Conservation (phyloP, 805 yeast species). For the Teunomyces atbi region DNA sequence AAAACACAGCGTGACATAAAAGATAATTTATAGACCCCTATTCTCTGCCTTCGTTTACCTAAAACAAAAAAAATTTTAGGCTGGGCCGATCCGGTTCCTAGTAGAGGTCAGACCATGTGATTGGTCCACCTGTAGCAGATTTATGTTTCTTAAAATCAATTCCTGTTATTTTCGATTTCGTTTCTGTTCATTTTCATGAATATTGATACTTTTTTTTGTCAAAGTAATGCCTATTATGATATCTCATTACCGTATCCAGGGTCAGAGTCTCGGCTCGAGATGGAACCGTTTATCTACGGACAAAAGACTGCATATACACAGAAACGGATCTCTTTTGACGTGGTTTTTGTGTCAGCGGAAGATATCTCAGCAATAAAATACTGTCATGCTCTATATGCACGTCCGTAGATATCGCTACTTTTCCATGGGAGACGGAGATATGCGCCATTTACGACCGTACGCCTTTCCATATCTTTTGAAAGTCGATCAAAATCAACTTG, state of each 20-base stretch:
- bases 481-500: too few species aligned
- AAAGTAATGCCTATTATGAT: too few species aligned
- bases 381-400: not conserved
- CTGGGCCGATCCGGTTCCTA: not conserved
- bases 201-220: too few species aligned
- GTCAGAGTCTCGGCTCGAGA: not conserved
- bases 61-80: not conserved
- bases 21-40: not conserved
- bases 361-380: not conserved
- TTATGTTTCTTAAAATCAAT: not conserved
- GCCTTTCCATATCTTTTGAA: too few species aligned
- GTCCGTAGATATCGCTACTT: not conserved
- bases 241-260: too few species aligned
- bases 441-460: too few species aligned
- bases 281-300: not conserved
- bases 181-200: too few species aligned
- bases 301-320: not conserved
- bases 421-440: not conserved
- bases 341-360: not conserved
- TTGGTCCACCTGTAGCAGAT: not conserved
- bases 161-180: not conserved
- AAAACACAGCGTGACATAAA: not conserved
- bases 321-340: not conserved
- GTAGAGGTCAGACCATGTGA: not conserved
- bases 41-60: too few species aligned